A percentile compares a stretch with the other conserved stretches of the same genome.
Conservation (phyloP, 2,329 filamentous ascomycete genomes). For the Tolypocladium endophyticum region DNA sequence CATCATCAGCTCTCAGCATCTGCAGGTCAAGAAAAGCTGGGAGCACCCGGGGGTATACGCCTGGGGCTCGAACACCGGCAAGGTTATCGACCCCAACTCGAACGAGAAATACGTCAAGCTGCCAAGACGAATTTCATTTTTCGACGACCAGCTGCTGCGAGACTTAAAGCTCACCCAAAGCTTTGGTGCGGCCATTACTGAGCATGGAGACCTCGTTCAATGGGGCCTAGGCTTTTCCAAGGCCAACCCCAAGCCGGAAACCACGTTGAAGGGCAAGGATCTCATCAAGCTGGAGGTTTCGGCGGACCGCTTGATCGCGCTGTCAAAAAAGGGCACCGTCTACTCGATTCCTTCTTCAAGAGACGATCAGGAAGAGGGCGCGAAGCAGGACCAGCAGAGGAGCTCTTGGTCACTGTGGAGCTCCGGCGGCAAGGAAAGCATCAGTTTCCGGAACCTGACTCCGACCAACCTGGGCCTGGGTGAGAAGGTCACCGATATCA, state of each 20-base stretch:
- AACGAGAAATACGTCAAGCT: slow-evolving; percentile 69
- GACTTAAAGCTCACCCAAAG: slow-evolving; percentile 77
- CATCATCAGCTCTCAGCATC: slow-evolving; percentile 71
- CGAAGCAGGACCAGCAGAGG: slow-evolving; percentile 47
- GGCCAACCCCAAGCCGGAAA: slow-evolving; percentile 49
- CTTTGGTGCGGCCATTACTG: slow-evolving; percentile 78
- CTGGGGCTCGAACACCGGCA: slow-evolving; percentile 82
- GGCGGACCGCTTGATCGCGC: slow-evolving; percentile 69
- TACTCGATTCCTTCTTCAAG: slow-evolving; percentile 77
- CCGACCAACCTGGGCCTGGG: slow-evolving; percentile 53
- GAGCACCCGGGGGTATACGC: slow-evolving; percentile 81
- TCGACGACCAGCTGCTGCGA: slow-evolving; percentile 72
- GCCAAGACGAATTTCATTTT: slow-evolving; percentile 68
- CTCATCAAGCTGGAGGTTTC: slow-evolving; percentile 68
- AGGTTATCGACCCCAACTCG: slow-evolving; percentile 77
- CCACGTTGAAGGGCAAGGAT: slow-evolving; percentile 73
- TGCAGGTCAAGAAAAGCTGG: slow-evolving; percentile 76
- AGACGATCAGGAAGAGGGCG: slow-evolving; percentile 55
- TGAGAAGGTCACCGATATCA: slow-evolving; percentile 65
- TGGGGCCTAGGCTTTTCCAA: slow-evolving; percentile 76
- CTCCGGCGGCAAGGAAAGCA: slow-evolving; percentile 18
- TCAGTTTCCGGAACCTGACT: slow-evolving; percentile 65
- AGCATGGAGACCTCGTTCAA: slow-evolving; percentile 80
- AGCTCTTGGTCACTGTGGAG: slow-evolving; percentile 65
- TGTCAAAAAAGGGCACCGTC: slow-evolving; percentile 64